Percentiles rank a stretch among this genome's conserved stretches.
These are phyloP conservation scores for Elaeagnus macrophylla DNA, from an alignment of 306 rosid genomes.

Conservation along the genomic window DNA sequence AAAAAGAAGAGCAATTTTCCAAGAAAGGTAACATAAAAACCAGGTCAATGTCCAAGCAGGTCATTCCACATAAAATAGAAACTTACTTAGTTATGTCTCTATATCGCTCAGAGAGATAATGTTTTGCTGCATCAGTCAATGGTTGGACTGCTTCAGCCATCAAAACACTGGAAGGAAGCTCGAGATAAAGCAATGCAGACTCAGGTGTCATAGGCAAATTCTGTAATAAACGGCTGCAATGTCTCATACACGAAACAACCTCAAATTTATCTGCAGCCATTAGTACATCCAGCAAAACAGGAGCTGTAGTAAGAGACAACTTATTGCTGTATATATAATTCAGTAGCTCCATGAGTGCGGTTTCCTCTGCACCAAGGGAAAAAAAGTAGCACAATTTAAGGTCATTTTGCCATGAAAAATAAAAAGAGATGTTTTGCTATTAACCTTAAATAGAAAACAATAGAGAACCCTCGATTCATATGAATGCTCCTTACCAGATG, in stretches of 20 bases:
- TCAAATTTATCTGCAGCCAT: constrained; percentile 99
- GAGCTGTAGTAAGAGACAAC: constrained; percentile 47
- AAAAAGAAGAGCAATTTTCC: too few species aligned
- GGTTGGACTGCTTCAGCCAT: constrained; percentile 98
- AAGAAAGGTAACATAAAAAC: neutral
- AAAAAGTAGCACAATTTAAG: constrained; percentile 15
- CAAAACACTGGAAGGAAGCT: constrained; percentile 85
- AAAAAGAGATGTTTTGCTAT: neutral
- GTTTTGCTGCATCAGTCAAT: constrained; percentile 93
- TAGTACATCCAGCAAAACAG: constrained; percentile 81
- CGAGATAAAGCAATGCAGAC: constrained; percentile 86
- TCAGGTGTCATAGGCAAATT: constrained; percentile 81
- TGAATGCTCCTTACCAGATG: constrained; percentile 46
- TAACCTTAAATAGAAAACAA: neutral
- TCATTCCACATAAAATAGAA: constrained; percentile 2
- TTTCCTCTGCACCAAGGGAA: constrained; percentile 63
- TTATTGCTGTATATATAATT: constrained; percentile 91
- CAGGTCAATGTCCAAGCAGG: neutral
- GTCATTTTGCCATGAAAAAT: constrained; percentile 6
- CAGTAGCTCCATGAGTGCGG: constrained; percentile 89
- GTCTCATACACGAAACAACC: constrained; percentile 95
- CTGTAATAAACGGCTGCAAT: constrained; percentile 67
- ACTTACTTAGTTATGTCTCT: constrained; percentile 82
- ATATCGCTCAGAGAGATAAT: constrained; percentile 74
- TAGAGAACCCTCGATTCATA: neutral